Base-by-base conservation (phyloP, 306 rosid genomes). In the Vigna trinervia region DNA sequence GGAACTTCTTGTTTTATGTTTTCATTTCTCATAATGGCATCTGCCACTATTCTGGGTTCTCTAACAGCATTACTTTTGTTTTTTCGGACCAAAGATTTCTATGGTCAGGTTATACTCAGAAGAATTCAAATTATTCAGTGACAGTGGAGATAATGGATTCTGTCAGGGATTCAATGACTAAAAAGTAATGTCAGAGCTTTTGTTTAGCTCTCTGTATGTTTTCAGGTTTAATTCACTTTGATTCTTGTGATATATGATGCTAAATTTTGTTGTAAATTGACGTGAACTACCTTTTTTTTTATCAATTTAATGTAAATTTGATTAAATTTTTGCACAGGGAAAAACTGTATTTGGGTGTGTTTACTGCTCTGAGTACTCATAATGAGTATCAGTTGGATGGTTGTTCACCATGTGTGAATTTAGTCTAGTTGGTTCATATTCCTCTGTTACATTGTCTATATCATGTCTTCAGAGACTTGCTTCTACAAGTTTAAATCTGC, bases 1-100 rank as follows among this genome's bases (percentile, higher is more conserved):
- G 90, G 90, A 57, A 66, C 80, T 79, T 90, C 71, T 63, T 89
- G 93, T 80, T 89, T 89, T 69, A 79, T 77, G 88, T 20, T 85
- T 12, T 77, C 88, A 59, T 89, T 86, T 77, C 57, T 89, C 19
- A 83, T 87, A 43, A 87, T 89, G 93, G 90, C 90, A 11, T 62
- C 72, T 64, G 87, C 92, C 15, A 50, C 86, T 66, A 10, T 86
- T 26, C 4, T 89, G 20, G 93, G 90, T 73, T 85, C 89, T 81
- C 68, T 89, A 30, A 22, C 84, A 23, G 90, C 93, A 57, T 77
- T 76, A 58, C 83, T 41, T 17, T 78, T 90, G 90, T 83, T 86
- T 87, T 73, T 90, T 19, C 60, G 87, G 80, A 88, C 96, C 6
- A 85, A 59, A 83, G 70, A 39, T 59, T 88, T 83, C 76, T 90